Percentiles rank a stretch among this genome's conserved stretches.
phyloP scores from a whole-genome alignment of 1,284 basidiomycete genomes.

The Sutorius eximius region DNA sequence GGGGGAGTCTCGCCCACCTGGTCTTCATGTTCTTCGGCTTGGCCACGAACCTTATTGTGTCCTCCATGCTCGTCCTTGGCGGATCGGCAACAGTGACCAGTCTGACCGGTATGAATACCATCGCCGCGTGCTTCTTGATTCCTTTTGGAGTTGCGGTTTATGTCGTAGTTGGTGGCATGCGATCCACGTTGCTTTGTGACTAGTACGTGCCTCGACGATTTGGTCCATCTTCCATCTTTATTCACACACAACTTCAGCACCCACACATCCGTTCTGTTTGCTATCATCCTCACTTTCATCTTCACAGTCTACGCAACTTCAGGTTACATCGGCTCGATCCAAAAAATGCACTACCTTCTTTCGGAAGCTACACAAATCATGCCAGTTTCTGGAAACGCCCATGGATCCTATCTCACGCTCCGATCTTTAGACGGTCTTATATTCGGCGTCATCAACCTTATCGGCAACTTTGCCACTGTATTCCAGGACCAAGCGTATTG shows the following conservation, averaged over 20 bases:
- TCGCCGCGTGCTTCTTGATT: conserved; percentile 79
- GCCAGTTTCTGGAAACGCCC: conserved; percentile 65
- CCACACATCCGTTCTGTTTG: conserved; percentile 80
- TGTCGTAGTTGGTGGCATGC: conserved; percentile 63
- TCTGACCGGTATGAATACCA: conserved; percentile 81
- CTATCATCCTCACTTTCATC: conserved; percentile 72
- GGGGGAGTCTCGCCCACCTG: conserved; percentile 73
- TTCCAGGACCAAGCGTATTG: conserved; percentile 78
- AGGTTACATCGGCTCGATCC: conserved; percentile 57
- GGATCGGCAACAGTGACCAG: conserved; percentile 78
- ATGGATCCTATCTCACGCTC: conserved; percentile 78
- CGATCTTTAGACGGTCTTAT: conserved; percentile 79
- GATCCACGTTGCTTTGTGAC: conserved; percentile 58
- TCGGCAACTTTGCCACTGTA: conserved; percentile 82
- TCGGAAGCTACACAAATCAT: conserved; percentile 43
- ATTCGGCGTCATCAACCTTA: conserved; percentile 87
- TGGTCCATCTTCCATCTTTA: conserved; percentile 25
- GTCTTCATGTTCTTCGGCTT: conserved; percentile 81
- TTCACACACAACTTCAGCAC: conserved; percentile 45
- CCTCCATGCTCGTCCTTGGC: conserved; percentile 57
- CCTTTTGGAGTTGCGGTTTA: conserved; percentile 62
- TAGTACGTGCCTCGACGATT: conserved; percentile 43
- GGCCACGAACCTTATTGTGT: conserved; percentile 79
- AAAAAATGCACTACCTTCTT: conserved; percentile 60
- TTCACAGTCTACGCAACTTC: conserved; percentile 79